These are phyloP conservation scores for Cystobasidium onofrii DNA, from an alignment of 768 basidiomycete species.

Conservation along the genomic window DNA sequence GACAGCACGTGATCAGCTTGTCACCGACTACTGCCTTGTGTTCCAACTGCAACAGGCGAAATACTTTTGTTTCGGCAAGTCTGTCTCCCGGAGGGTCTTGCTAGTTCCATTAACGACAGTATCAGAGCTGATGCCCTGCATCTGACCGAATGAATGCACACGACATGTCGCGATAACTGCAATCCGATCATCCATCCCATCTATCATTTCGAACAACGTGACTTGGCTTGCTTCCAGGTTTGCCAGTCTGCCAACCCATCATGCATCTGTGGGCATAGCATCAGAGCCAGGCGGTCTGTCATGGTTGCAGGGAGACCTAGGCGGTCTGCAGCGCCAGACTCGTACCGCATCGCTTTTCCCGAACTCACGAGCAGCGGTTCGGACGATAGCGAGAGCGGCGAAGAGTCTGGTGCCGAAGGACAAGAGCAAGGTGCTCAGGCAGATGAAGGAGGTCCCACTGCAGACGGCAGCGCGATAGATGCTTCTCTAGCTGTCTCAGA, in stretches of 20 bases:
- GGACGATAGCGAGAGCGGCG: neutral
- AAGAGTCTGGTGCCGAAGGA: neutral
- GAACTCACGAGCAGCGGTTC: neutral
- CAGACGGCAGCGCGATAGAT: neutral
- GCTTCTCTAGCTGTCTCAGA: neutral
- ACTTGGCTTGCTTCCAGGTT: neutral
- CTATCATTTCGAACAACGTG: too few relatives aligned
- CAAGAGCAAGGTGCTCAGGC: neutral
- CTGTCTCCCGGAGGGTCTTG: too few relatives aligned
- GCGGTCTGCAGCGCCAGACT: conserved; percentile 19
- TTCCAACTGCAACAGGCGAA: too few relatives aligned
- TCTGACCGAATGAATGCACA: too few relatives aligned
- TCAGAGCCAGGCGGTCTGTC: neutral
- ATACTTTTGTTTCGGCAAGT: too few relatives aligned
- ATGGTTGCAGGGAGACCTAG: conserved; percentile 2
- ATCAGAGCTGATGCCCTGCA: too few relatives aligned
- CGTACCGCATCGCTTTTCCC: conserved; percentile 20
- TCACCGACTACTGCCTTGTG: too few relatives aligned
- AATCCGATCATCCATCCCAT: neutral
- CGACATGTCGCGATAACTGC: too few relatives aligned
- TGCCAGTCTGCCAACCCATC: neutral
- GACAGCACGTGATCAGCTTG: too few relatives aligned
- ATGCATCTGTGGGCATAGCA: neutral
- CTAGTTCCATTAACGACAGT: too few relatives aligned
- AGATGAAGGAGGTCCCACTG: neutral